Base-by-base conservation (phyloP, 148 eudicot genomes). In the Selenicereus undatus region DNA sequence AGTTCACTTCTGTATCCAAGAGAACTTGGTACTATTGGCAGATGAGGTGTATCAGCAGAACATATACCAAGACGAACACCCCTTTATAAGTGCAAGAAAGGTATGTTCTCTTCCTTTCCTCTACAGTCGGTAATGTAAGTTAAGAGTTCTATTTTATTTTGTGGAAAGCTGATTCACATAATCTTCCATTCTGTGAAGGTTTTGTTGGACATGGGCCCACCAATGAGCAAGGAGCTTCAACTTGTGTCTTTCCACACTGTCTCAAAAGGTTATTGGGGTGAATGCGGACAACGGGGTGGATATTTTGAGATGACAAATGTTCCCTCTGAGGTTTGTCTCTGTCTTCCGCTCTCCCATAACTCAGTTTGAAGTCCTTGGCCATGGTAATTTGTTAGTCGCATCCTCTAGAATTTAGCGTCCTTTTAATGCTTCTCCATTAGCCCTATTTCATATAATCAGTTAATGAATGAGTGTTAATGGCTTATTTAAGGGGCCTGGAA, bases 31-130 rank as follows among this genome's bases (percentile, higher is more conserved):
- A 58, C 85, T 96, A 83, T 83, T 96, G 76, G 98, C 94, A 24
- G 99, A 96, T 87, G 99, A 96, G 88, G 99, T 96, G 71, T 96
- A 96, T 87, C 99, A 96, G 84, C 95, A 91, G 76, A 96, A 94
- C 75, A 85, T 96, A 85, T 96, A 96, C 93, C 99, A 96, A 87
- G 98, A 96, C 76, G 95, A 94, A 83, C 95, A 94, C 50, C 99
- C 98, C 70, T 96, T 96, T 82, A 68, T 94, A 45, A 96, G 99
- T 84, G 86, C 99, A 73, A 90, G 90, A 83, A 96, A 96, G 98
- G 99, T 93, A 85, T 74, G 80, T 43, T 64, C n/a, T 51, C 9
- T 75, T 4, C 27, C 56, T 17, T 42, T 24, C 21, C 45, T 73
- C 65, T 21, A 22, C 60, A 8, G 48, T 70, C 43, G 32, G 42